Conservation (phyloP, 1,284 basidiomycete species). For the Rhodotorula sp. region DNA sequence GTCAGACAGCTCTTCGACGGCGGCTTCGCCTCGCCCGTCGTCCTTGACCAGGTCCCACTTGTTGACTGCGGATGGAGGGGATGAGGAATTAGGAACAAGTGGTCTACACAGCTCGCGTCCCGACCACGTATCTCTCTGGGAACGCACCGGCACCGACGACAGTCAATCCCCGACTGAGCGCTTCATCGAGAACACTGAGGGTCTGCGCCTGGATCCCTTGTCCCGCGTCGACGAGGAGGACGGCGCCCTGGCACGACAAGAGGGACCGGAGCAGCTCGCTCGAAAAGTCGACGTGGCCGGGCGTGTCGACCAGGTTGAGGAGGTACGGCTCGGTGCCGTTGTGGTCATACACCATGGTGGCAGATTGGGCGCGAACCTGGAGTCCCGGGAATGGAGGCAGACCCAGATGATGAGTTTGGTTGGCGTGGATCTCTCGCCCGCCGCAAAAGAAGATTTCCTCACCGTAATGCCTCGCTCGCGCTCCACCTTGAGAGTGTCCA, state of each 20-base stretch:
- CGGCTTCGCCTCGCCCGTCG: conserved; percentile 35
- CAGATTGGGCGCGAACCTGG: conserved; percentile 28
- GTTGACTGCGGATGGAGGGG: conserved; percentile 57
- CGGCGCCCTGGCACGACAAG: conserved; percentile 88
- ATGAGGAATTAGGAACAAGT: too few species aligned
- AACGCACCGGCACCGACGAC: conserved; percentile 79
- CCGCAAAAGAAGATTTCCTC: conserved; percentile 61
- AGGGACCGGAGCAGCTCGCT: conserved; percentile 94
- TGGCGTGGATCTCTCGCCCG: background rate
- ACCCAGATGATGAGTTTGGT: background rate
- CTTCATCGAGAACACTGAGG: conserved; percentile 89
- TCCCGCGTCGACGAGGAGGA: conserved; percentile 88
- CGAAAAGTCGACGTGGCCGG: conserved; percentile 93
- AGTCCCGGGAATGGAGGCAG: background rate
- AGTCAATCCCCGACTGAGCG: conserved; percentile 72
- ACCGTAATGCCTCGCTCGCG: conserved; percentile 84
- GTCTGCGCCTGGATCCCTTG: conserved; percentile 96
- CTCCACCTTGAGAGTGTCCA: conserved; percentile 95
- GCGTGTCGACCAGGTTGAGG: conserved; percentile 95
- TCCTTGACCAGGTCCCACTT: conserved; percentile 42
- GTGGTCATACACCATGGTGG: conserved; percentile 65
- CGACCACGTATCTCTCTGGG: conserved; percentile 1
- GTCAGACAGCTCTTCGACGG: conserved; percentile 65
- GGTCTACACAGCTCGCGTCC: too few species aligned
- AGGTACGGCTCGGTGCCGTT: conserved; percentile 65